Evolutionary conservation across 1,139 yeast species (phyloP).

Genomic region (Diutina mesorugosa): DNA sequence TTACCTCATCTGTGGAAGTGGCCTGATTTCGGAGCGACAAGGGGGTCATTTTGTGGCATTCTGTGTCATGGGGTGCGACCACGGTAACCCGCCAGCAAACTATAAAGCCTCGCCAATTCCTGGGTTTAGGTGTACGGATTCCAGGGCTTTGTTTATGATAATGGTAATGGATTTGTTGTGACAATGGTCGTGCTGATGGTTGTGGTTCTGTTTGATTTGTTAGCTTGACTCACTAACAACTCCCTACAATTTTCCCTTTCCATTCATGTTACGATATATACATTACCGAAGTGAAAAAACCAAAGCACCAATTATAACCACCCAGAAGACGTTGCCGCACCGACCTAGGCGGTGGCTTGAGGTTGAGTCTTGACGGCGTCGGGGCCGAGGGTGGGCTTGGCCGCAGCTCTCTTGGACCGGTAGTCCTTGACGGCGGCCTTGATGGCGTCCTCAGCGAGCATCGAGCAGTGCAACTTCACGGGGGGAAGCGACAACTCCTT

Average conservation of each 20-base stretch:
- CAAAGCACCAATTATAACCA: background rate
- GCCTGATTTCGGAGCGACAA: background rate
- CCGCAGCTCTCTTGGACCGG: conserved; percentile 49
- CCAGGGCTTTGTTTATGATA: too few species aligned
- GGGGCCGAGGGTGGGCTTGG: conserved; percentile 40
- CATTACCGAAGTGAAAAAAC: background rate
- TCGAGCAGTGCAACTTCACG: conserved; percentile 91
- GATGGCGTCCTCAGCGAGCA: conserved; percentile 98
- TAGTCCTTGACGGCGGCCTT: conserved; percentile 95
- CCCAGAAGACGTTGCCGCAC: background rate
- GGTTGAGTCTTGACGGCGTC: background rate
- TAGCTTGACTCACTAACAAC: too few species aligned
- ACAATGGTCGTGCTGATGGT: too few species aligned
- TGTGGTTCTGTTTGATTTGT: too few species aligned
- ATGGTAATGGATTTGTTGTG: too few species aligned
- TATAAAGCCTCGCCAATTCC: too few species aligned
- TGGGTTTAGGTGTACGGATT: too few species aligned
- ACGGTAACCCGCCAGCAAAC: too few species aligned
- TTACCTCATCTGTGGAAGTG: background rate
- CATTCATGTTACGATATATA: background rate
- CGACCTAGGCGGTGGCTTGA: conserved; percentile 16
- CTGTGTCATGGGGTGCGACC: too few species aligned
- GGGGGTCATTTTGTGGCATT: background rate
- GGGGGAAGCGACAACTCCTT: conserved; percentile 92
- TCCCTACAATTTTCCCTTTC: background rate